Base-by-base conservation (phyloP, 2,329 filamentous ascomycete species). In the Nothophoma quercina region DNA sequence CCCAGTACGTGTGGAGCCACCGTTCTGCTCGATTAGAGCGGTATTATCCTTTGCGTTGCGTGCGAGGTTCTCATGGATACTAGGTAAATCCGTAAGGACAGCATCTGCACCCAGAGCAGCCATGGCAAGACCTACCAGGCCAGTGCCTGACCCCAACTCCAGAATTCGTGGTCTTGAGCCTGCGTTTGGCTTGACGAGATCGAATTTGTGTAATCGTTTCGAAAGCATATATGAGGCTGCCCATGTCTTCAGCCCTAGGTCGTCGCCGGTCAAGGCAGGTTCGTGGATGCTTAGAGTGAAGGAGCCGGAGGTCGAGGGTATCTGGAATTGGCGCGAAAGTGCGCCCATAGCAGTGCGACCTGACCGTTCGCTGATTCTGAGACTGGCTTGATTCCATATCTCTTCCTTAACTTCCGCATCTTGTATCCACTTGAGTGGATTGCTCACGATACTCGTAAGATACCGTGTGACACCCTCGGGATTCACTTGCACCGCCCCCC, bases 211-310 rank as follows among this genome's bases (percentile, higher is more conserved):
- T 21, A 98, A 82, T 19, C 89, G 85, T 61, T 85, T 88, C 0
- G 93, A 89, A 4, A 98, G 85, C 2, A 96, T 83, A 68, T 92
- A 96, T 0, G 92, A 93, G 0, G 92, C 93, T 0, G 90, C 91
- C 95, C 95, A 98, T 0, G 95, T 99, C 75, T 99, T 98, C 72
- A 96, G 82, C 1, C 95, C 95, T 15, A 98, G 80, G 53, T 90
- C 89, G 73, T 97, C 93, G 6, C 89, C 89, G 0, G 91, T 96
- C 49, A 98, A 79, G 1, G 92, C 87, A 1, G 95, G 95, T 71
- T 99, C 95, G 50, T 91, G 84, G 30, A 99, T 85, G 28, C 83
- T 81, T 42, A 99, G 78, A 36, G 87, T 82, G 41, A 74, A 70
- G 2, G 62, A 51, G 19, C 59, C 59, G n/a, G 68, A 70, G 9